These are phyloP conservation scores for Chalciporus piperatus DNA, from an alignment of 768 basidiomycete genomes.

Conservation along the genomic window DNA sequence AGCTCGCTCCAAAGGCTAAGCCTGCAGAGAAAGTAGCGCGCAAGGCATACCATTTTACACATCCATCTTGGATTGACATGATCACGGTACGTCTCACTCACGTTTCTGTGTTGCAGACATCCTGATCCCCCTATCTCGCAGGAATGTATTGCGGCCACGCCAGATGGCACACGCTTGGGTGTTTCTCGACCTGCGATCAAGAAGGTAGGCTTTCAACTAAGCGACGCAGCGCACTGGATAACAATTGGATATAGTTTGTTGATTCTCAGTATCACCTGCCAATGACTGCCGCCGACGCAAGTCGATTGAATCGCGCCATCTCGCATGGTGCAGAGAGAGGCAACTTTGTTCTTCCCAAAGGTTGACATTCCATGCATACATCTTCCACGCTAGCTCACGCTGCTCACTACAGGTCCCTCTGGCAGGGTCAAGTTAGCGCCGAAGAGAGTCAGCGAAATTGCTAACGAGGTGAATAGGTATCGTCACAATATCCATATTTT, in stretches of 20 bases:
- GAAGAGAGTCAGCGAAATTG: constrained; percentile 1
- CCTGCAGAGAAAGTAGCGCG: constrained; percentile 29
- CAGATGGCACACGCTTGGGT: constrained; percentile 64
- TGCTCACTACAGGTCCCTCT: constrained; percentile 18
- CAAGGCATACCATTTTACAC: constrained; percentile 42
- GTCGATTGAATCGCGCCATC: constrained; percentile 55
- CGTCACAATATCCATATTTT: neutral
- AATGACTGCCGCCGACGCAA: constrained; percentile 41
- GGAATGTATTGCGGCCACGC: constrained; percentile 71
- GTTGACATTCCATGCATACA: constrained; percentile 2
- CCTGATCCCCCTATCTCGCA: constrained; percentile 27
- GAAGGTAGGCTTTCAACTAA: constrained; percentile 48
- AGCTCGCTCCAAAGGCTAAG: constrained; percentile 25
- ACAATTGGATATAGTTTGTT: constrained; percentile 39
- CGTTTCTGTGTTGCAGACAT: constrained; percentile 6
- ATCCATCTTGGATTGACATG: constrained; percentile 53
- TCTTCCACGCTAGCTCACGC: neutral
- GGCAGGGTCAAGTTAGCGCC: constrained; percentile 28
- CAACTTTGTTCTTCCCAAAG: constrained; percentile 58
- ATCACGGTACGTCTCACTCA: constrained; percentile 33
- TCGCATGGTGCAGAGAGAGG: constrained; percentile 48
- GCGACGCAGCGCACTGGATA: neutral
- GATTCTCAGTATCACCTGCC: constrained; percentile 53
- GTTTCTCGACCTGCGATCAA: constrained; percentile 80
- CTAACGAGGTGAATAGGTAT: constrained; percentile 14